Evolutionary conservation across 2,329 filamentous ascomycete species (phyloP).

Genomic region (Aspergillus sp.): DNA sequence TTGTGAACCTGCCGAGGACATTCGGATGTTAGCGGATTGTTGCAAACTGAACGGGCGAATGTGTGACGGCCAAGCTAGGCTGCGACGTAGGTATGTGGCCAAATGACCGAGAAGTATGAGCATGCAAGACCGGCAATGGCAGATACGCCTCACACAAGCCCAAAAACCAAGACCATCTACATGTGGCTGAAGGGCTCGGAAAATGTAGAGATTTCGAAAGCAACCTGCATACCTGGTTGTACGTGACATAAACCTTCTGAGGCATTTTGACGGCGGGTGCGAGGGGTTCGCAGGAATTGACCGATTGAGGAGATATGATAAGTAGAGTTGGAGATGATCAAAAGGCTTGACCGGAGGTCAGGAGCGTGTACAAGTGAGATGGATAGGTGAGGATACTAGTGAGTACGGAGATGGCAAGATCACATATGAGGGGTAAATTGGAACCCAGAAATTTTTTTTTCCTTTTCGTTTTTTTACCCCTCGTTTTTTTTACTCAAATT

Average conservation of each 20-base stretch:
- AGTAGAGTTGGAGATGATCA: neutral
- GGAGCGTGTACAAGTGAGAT: neutral
- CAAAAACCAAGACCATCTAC: neutral
- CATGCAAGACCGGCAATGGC: neutral
- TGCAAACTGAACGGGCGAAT: neutral
- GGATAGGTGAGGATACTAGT: neutral
- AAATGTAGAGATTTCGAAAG: neutral
- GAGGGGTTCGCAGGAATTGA: neutral
- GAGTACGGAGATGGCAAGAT: neutral
- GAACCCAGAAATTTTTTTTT: neutral
- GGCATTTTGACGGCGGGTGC: conserved; percentile 60
- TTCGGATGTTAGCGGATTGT: conserved; percentile 16
- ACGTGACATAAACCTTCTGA: conserved; percentile 85
- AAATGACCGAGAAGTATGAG: neutral
- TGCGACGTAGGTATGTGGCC: neutral
- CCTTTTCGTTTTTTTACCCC: neutral
- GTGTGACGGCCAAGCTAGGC: neutral
- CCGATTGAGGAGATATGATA: neutral
- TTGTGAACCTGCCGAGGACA: conserved; percentile 78
- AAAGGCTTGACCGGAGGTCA: neutral
- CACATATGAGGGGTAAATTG: conserved; percentile 17
- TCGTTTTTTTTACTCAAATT: neutral
- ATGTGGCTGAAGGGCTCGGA: neutral
- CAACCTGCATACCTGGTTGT: conserved; percentile 72
- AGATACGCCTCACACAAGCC: neutral